Percentiles rank a stretch among this genome's conserved stretches.
phyloP scores from a whole-genome alignment of 371 early-diverging fungal species.

The Mortierella sp. region DNA sequence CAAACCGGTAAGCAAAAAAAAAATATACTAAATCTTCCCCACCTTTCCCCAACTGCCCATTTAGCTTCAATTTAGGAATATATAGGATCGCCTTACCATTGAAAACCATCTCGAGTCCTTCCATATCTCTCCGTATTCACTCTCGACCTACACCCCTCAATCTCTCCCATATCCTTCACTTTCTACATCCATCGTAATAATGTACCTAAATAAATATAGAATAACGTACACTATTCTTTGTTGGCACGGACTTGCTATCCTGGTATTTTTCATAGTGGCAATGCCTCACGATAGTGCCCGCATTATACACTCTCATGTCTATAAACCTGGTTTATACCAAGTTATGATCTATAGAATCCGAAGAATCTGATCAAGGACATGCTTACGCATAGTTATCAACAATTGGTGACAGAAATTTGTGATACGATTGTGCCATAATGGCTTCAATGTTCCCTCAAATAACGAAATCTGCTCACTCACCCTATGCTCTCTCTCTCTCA shows the following conservation, averaged over 20 bases:
- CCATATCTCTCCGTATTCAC: slow-evolving; percentile 23
- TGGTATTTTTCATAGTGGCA: no score
- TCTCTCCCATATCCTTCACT: slow-evolving; percentile 7
- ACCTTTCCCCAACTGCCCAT: background rate
- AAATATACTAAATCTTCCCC: background rate
- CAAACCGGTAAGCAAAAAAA: background rate
- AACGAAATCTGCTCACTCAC: background rate
- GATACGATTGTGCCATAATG: background rate
- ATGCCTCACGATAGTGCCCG: background rate
- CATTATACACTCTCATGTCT: background rate
- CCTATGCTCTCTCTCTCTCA: background rate
- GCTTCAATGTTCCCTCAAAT: background rate
- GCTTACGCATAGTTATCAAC: no score
- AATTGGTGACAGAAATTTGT: no score
- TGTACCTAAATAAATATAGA: slow-evolving; percentile 16
- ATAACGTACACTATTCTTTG: background rate
- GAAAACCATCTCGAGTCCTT: background rate
- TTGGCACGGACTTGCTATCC: no score
- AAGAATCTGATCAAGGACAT: no score
- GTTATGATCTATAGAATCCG: no score
- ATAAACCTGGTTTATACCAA: no score
- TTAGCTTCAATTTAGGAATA: slow-evolving; percentile 1
- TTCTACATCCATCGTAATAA: background rate
- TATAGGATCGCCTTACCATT: slow-evolving; percentile 4
- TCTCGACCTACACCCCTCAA: background rate